Percentiles rank a stretch among this genome's conserved stretches.
These are phyloP conservation scores for Backusella luteola DNA, from an alignment of 192 early-diverging fungal species.

Conservation along the genomic window DNA sequence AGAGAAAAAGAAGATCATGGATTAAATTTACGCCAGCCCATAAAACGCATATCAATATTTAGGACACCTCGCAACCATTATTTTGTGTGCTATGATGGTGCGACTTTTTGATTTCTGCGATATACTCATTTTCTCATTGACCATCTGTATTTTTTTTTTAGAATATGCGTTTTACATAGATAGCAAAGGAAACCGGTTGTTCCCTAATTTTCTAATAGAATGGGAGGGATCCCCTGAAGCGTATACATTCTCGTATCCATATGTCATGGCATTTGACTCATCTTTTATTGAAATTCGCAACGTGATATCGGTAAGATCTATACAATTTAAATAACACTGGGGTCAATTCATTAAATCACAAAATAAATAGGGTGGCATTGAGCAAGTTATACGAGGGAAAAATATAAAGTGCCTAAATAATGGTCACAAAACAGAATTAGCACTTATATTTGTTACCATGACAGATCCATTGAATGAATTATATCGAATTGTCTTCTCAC, in stretches of 20 bases:
- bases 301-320: conserved; percentile 58
- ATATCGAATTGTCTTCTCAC: conserved; percentile 20
- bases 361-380: conserved; percentile 43
- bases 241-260: conserved; percentile 81
- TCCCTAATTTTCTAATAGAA: conserved; percentile 74
- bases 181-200: conserved; percentile 73
- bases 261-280: conserved; percentile 89
- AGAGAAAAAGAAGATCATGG: conserved; percentile 50
- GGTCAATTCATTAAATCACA: background rate
- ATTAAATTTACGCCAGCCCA: conserved; percentile 25
- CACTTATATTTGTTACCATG: conserved; percentile 30
- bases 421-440: conserved; percentile 20
- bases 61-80: conserved; percentile 75
- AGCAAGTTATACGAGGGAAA: conserved; percentile 53
- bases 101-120: conserved; percentile 55
- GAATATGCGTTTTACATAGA: conserved; percentile 94
- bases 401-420: conserved; percentile 57
- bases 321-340: background rate
- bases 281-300: conserved; percentile 90
- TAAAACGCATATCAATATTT: conserved; percentile 85
- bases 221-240: conserved; percentile 87
- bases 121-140: conserved; percentile 35
- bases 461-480: conserved; percentile 21
- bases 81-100: conserved; percentile 91
- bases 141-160: conserved; percentile 20